Evolutionary conservation across 2,329 filamentous ascomycete genomes (phyloP).

Genomic region (Phyllosticta citriasiana): DNA sequence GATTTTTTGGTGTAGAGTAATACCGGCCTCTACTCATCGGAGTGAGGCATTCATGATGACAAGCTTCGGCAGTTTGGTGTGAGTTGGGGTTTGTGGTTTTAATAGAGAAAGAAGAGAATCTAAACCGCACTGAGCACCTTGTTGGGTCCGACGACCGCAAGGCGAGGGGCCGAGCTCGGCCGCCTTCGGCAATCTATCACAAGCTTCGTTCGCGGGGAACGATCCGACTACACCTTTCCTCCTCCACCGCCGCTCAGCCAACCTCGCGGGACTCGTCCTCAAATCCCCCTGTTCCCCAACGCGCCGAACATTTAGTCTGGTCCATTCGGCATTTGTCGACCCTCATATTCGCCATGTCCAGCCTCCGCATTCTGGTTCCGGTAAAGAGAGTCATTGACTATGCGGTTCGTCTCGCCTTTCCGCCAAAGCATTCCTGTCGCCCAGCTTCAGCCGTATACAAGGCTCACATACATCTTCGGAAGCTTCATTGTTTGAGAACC

Average conservation of each 20-base stretch:
- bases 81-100: neutral
- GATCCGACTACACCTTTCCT: neutral
- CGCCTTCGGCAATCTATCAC: neutral
- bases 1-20: neutral
- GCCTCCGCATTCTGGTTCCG: constrained; percentile 45
- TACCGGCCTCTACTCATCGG: neutral
- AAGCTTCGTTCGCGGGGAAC: neutral
- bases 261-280: neutral
- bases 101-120: neutral
- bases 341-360: constrained; percentile 21
- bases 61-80: neutral
- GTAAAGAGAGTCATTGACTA: constrained; percentile 51
- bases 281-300: neutral
- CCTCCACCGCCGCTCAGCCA: neutral
- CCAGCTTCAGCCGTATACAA: neutral
- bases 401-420: constrained; percentile 32
- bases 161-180: neutral
- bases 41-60: neutral
- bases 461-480: neutral
- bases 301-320: neutral
- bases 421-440: neutral
- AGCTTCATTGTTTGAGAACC: neutral
- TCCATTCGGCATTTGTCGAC: neutral
- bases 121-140: neutral
- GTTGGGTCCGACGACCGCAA: neutral